Conservation (phyloP, 2,329 filamentous ascomycete genomes). For the Aspergillus pseudonomiae region DNA sequence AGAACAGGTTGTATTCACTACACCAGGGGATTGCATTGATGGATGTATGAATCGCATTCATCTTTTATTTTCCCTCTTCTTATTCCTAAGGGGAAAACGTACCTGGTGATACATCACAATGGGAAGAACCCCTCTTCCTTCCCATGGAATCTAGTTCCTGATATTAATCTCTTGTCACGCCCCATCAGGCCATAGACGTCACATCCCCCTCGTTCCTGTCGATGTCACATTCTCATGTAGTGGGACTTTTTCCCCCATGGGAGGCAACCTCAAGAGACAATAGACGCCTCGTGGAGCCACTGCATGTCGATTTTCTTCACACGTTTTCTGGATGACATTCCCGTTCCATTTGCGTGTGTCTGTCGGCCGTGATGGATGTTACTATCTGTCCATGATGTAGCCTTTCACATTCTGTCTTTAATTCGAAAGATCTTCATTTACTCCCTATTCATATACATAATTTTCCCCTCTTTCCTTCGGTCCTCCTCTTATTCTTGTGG, state of each 20-base stretch:
- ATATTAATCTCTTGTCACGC: background rate
- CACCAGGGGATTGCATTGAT: background rate
- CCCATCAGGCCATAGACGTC: slow-evolving; percentile 1
- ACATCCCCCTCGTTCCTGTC: background rate
- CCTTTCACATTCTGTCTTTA: background rate
- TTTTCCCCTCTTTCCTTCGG: background rate
- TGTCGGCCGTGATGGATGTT: slow-evolving; percentile 2
- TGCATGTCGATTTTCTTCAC: background rate
- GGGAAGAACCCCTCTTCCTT: background rate
- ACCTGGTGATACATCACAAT: background rate
- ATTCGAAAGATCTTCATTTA: background rate
- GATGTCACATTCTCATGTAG: slow-evolving; percentile 9
- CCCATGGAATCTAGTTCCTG: background rate
- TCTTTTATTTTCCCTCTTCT: background rate
- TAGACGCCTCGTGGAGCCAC: slow-evolving; percentile 5
- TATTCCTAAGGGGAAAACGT: background rate
- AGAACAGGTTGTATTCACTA: background rate
- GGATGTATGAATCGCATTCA: background rate
- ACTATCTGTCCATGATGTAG: slow-evolving; percentile 14
- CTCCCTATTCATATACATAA: background rate
- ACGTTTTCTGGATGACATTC: background rate
- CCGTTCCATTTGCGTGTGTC: background rate
- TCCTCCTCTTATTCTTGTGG: background rate
- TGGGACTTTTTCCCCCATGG: background rate
- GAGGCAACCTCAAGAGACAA: slow-evolving; percentile 15